A percentile compares a stretch with the other conserved stretches of the same genome.
These are phyloP conservation scores for Pichia manshurica DNA, from an alignment of 805 yeast genomes.

Conservation along the genomic window DNA sequence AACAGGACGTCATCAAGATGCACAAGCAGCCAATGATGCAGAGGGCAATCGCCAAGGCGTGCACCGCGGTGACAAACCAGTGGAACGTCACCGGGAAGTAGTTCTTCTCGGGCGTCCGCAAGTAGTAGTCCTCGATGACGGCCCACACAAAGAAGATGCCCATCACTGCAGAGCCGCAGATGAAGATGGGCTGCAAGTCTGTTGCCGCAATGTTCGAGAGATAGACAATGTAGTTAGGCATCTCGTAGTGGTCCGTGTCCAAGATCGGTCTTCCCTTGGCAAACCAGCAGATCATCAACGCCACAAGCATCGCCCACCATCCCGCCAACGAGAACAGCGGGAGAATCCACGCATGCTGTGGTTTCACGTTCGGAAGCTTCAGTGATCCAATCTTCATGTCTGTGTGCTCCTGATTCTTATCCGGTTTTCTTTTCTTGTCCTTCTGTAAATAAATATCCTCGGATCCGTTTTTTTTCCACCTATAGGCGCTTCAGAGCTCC, in stretches of 20 bases:
- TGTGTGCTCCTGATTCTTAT: background rate
- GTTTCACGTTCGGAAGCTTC: constrained; percentile 23
- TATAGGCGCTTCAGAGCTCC: too few relatives aligned
- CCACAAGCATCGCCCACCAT: constrained; percentile 91
- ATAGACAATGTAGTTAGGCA: constrained; percentile 41
- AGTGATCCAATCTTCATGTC: constrained; percentile 14
- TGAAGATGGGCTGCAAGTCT: constrained; percentile 76
- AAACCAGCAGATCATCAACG: constrained; percentile 74
- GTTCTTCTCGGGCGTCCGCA: constrained; percentile 48
- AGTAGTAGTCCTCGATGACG: constrained; percentile 53
- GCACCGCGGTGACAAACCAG: constrained; percentile 19
- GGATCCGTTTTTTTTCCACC: too few relatives aligned
- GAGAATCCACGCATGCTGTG: constrained; percentile 31
- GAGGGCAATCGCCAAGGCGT: constrained; percentile 21
- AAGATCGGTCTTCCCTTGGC: constrained; percentile 73
- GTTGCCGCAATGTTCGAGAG: constrained; percentile 89
- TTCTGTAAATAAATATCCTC: background rate
- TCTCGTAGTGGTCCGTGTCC: constrained; percentile 45
- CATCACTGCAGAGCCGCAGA: constrained; percentile 70
- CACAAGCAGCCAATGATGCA: constrained; percentile 50
- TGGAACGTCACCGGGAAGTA: constrained; percentile 43
- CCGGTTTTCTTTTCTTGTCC: background rate
- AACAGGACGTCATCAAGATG: constrained; percentile 65
- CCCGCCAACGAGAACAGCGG: constrained; percentile 63
- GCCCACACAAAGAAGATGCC: constrained; percentile 68